Evolutionary conservation across 164 flowering plant species (phyloP).

Genomic region (Magnolia sinica): DNA sequence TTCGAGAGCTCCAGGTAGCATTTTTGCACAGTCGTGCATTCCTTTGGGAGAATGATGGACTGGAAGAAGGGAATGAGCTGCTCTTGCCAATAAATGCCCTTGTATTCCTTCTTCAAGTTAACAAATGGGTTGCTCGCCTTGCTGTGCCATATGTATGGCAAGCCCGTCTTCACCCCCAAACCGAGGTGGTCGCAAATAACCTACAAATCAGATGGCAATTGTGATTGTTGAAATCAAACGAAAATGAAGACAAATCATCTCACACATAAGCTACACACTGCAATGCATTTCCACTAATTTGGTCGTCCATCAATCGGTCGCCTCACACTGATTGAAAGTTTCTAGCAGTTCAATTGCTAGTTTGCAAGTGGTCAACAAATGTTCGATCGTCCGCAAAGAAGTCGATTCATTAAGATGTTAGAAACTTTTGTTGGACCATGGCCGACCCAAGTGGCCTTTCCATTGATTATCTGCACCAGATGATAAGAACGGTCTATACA

Average conservation of each 20-base stretch:
- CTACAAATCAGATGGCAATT: conserved; percentile 16
- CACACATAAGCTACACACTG: too few relatives aligned
- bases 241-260: not conserved
- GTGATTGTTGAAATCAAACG: not conserved
- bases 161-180: conserved; percentile 46
- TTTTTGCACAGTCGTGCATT: conserved; percentile 43
- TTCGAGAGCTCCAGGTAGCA: conserved; percentile 52
- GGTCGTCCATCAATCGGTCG: too few relatives aligned
- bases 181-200: conserved; percentile 54
- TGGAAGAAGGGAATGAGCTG: conserved; percentile 61
- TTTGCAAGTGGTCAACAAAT: too few relatives aligned
- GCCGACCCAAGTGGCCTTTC: too few relatives aligned
- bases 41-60: conserved; percentile 35
- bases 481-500: too few relatives aligned
- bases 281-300: too few relatives aligned
- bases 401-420: too few relatives aligned
- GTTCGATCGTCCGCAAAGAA: too few relatives aligned
- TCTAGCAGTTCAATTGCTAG: too few relatives aligned
- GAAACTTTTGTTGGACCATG: too few relatives aligned
- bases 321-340: too few relatives aligned
- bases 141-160: conserved; percentile 54
- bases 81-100: conserved; percentile 53
- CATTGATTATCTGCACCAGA: too few relatives aligned
- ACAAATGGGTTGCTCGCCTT: conserved; percentile 68
- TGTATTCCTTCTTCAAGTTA: conserved; percentile 51